Percentiles rank a stretch among this genome's conserved stretches.
These are phyloP conservation scores for Torulaspora franciscae DNA, from an alignment of 805 yeast species.

Conservation along the genomic window DNA sequence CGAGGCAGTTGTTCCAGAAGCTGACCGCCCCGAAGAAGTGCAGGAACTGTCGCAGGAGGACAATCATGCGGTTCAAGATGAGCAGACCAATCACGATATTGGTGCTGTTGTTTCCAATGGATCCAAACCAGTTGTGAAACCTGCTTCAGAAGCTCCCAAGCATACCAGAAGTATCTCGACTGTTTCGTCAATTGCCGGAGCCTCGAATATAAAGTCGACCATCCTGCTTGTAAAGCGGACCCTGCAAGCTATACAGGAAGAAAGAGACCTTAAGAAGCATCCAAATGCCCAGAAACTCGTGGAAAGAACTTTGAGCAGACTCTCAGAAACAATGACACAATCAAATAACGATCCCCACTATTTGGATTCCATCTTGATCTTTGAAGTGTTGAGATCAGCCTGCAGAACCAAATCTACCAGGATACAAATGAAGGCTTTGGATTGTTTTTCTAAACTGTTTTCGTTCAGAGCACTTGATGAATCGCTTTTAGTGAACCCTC, in stretches of 20 bases:
- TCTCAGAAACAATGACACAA: conserved; percentile 27
- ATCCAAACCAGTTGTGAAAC: conserved; percentile 3
- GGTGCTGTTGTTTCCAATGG: conserved; percentile 22
- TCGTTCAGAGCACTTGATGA: conserved; percentile 73
- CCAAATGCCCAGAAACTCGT: conserved; percentile 34
- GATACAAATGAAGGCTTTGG: conserved; percentile 69
- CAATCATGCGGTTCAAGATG: conserved; percentile 1
- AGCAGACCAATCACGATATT: conserved; percentile 26
- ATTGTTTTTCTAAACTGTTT: conserved; percentile 79
- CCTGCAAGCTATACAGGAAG: conserved; percentile 49
- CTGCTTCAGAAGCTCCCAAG: background rate
- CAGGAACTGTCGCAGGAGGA: conserved; percentile 11
- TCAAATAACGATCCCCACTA: conserved; percentile 21
- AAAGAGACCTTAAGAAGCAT: conserved; percentile 56
- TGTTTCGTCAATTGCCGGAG: conserved; percentile 6
- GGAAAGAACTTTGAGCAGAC: conserved; percentile 33
- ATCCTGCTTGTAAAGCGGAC: conserved; percentile 49
- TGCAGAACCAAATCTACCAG: conserved; percentile 65
- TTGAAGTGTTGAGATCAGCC: conserved; percentile 71
- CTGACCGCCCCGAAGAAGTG: conserved; percentile 22
- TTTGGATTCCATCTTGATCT: conserved; percentile 51
- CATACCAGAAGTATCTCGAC: conserved; percentile 16
- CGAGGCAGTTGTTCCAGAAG: conserved; percentile 3
- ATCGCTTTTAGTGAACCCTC: conserved; percentile 46
- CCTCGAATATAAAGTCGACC: conserved; percentile 33